Evolutionary conservation across 2,329 filamentous ascomycete species (phyloP), one percentile per base, ranked within the genome.

Genomic region (Neurospora crassa): DNA sequence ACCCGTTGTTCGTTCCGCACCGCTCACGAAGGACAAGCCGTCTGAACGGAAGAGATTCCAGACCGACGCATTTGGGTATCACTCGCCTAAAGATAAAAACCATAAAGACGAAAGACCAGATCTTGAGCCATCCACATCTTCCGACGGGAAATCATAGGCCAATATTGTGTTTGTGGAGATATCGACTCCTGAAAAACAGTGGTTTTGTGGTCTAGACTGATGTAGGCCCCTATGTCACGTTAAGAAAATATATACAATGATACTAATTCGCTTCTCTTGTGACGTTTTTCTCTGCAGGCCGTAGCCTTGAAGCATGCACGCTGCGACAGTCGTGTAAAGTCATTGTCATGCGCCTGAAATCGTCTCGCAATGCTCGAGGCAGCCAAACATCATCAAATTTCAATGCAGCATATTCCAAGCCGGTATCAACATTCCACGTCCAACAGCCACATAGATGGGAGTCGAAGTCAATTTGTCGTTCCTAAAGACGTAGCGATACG

Each of bases 1-100:
- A 74, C 71, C 73, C 53, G 79, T 84, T 41, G 53, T 37, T 45
- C 37, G 37, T 63, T n/a, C 53, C 5, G 29, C 53, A 10, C 53
- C 16, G 29, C 7, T 10, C 24, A 18, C 53, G 40, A 14, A 53
- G 5, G 20, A 53, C 11, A 53, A 59, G 47, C 47, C 20, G 2
- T 16, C 47, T 29, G 47, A 34, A 63, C 53, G 11, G 29, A 63
- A 63, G 16, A 63, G 53, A 16, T 10, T 7, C 14, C 34, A 63
- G 16, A 37, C 16, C 29, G 53, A 63, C 14, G 34, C 53, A 37
- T 37, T 14, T 11, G 8, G 16, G 34, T 16, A 37, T 16, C 29
- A 63, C 53, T 63, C 24, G 14, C 53, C 37, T 18, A 16, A 34
- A 37, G 16, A 63, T n/a, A 34, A 63, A 63, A 20, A 6, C 37